These are phyloP conservation scores for Erodium moschatum DNA, from an alignment of 441 rosid species.

Conservation along the genomic window DNA sequence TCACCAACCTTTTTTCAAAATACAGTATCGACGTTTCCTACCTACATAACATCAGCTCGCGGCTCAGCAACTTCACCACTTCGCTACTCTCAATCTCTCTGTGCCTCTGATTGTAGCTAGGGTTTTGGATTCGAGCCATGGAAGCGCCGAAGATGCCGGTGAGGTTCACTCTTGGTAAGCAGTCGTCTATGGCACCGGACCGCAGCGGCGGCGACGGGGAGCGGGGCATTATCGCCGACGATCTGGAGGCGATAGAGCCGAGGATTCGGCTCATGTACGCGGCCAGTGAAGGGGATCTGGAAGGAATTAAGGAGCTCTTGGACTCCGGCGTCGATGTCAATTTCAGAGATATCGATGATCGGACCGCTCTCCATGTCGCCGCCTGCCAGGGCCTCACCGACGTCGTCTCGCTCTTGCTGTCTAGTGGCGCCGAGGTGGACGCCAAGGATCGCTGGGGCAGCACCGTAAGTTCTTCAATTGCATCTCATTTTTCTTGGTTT, in stretches of 20 bases:
- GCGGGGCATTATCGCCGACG: neutral
- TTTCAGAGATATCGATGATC: conserved; percentile 55
- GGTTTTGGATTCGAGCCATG: neutral
- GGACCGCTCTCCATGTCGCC: conserved; percentile 68
- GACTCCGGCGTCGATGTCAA: conserved; percentile 47
- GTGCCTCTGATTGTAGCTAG: too few relatives aligned
- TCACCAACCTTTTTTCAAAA: too few relatives aligned
- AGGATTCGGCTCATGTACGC: conserved; percentile 60
- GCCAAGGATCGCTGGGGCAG: conserved; percentile 68
- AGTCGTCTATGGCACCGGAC: conserved; percentile 43
- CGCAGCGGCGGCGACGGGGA: conserved; percentile 17
- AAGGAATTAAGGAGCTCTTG: conserved; percentile 45
- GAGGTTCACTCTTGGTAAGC: conserved; percentile 35
- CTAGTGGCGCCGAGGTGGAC: conserved; percentile 49
- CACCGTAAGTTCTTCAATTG: conserved; percentile 36
- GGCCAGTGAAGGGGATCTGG: conserved; percentile 67
- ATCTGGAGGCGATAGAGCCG: conserved; percentile 30
- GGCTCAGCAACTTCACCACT: neutral
- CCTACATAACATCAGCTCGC: neutral
- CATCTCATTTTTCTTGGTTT: neutral
- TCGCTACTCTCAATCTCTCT: too few relatives aligned
- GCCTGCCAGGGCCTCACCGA: conserved; percentile 62
- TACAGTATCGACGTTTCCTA: too few relatives aligned
- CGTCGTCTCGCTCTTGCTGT: conserved; percentile 50
- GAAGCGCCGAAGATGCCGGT: neutral